phyloP scores from a whole-genome alignment of 1,139 yeast species.

The Hanseniaspora uvarum region DNA sequence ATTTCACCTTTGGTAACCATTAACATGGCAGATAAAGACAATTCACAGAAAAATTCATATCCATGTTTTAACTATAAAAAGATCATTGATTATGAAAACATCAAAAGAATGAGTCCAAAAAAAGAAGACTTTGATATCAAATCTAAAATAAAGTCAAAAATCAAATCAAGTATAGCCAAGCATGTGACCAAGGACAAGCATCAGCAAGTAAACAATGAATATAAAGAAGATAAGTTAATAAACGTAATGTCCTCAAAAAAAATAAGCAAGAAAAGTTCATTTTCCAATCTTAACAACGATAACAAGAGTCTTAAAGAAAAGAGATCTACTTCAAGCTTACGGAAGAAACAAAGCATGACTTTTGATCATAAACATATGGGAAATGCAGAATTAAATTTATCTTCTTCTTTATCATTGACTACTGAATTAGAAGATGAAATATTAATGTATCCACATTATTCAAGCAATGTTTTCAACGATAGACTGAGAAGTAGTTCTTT shows the following conservation, averaged over 20 bases:
- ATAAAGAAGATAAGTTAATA: not conserved
- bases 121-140: not conserved
- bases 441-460: not conserved
- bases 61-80: slow-evolving; percentile 7
- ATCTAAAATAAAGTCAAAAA: not conserved
- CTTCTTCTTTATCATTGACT: no score
- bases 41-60: not conserved
- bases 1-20: not conserved
- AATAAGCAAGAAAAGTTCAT: not conserved
- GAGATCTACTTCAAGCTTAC: not conserved
- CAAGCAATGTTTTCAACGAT: not conserved
- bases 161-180: not conserved
- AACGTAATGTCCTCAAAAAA: not conserved
- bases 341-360: not conserved
- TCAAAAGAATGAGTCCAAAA: not conserved
- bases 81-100: not conserved
- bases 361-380: not conserved
- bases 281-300: not conserved
- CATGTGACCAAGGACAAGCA: not conserved
- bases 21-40: not conserved
- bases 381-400: not conserved
- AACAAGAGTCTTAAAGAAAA: not conserved
- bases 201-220: not conserved
- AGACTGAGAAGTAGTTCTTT: not conserved
- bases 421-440: not conserved